phyloP scores from a whole-genome alignment of 257 asterid genomes.

The Gentiana macrophylla region DNA sequence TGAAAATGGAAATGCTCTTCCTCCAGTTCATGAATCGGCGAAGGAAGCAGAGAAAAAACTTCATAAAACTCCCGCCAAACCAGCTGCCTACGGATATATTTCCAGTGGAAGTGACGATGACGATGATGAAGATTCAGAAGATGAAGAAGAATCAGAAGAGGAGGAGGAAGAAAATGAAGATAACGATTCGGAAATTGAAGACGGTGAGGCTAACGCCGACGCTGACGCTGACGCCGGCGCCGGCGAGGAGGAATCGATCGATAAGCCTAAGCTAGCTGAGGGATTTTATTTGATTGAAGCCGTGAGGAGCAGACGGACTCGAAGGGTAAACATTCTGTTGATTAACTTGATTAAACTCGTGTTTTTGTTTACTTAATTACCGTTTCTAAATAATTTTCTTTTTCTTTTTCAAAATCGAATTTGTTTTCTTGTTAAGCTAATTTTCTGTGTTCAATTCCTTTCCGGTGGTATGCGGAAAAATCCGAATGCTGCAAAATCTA shows the following conservation, averaged over 20 bases:
- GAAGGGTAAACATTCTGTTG: slow-evolving; percentile 16
- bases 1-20: background rate
- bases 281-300: slow-evolving; percentile 30
- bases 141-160: slow-evolving; percentile 1
- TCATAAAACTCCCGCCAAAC: slow-evolving; percentile 2
- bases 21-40: background rate
- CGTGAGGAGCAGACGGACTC: slow-evolving; percentile 21
- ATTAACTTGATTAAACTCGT: background rate
- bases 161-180: slow-evolving; percentile 12
- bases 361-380: background rate
- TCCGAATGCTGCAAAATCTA: slow-evolving; percentile 30
- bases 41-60: slow-evolving; percentile 1
- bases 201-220: slow-evolving; percentile 4
- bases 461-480: slow-evolving; percentile 17
- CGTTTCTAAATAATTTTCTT: background rate
- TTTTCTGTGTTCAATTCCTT: slow-evolving; percentile 10
- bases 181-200: slow-evolving; percentile 1
- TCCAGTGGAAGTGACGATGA: slow-evolving; percentile 1
- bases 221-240: slow-evolving; percentile 9
- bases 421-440: slow-evolving; percentile 15
- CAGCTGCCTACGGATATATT: background rate
- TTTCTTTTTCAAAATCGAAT: background rate
- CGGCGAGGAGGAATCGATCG: slow-evolving; percentile 5
- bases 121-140: slow-evolving; percentile 5
- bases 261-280: slow-evolving; percentile 28